Evolutionary conservation across 1,139 yeast species (phyloP), one percentile per base, ranked within the genome.

Genomic region (Taphrina deformans): DNA sequence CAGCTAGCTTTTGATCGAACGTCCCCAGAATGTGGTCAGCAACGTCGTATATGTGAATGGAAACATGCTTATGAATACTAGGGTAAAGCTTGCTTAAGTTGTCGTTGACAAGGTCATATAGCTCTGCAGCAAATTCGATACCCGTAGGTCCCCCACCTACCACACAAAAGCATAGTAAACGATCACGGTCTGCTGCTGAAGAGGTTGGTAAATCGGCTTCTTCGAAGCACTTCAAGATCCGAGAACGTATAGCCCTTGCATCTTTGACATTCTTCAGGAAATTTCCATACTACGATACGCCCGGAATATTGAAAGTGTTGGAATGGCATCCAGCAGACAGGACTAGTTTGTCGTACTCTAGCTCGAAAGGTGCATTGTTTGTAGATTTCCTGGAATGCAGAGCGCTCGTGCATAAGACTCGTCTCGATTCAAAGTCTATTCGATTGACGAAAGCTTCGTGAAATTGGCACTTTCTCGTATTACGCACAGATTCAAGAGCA

Each of bases 91-190:
- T 41, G 73, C 80, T 80, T 79, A 91, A 82, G 76, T 92, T 97
- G 77, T 90, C 95, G 76, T 89, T 95, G 70, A 91, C 87, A 77
- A 89, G 91, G 78, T 91, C 98, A 78, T 89, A 96, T 71, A 91
- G 79, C 78, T 91, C 97, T 26, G 88, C 87, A 26, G 88, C 89
- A 69, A 85, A 79, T 73, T 85, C 89, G 45, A 84, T 86, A 69
- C 89, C 89, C 1, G 88, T 85, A 69, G 88, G 88, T 35, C 88
- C 88, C 65, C 87, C 89, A 67, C 88, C 89, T 72, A 87, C 85
- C 46, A 85, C 80, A 27, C 85, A 88, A 75, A 85, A 84, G 68
- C 85, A 82, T 62, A 85, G 75, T 62, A 85, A 74, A 66, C 79
- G 79, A 71, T 80, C 82, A 69, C 87, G 80, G 72, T 85, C 87